phyloP scores from a whole-genome alignment of 805 yeast genomes.

The Barnettozyma californica region DNA sequence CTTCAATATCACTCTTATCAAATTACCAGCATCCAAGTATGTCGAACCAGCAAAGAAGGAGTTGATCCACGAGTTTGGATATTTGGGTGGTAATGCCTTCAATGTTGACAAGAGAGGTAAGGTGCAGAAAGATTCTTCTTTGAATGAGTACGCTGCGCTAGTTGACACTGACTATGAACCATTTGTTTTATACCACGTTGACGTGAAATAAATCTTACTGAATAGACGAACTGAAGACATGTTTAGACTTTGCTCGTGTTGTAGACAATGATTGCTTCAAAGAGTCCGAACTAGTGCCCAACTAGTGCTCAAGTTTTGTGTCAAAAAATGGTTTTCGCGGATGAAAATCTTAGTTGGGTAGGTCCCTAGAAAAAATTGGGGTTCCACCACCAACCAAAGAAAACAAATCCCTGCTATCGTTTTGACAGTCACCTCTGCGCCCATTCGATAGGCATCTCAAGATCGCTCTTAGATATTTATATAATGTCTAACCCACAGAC shows the following conservation, averaged over 20 bases:
- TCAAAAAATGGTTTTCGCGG: background rate
- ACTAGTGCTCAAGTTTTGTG: background rate
- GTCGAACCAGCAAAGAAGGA: constrained; percentile 59
- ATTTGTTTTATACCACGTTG: constrained; percentile 74
- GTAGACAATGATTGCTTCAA: too few relatives aligned
- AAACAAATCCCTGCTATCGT: background rate
- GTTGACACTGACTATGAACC: constrained; percentile 97
- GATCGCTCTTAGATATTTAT: background rate
- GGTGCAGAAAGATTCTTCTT: constrained; percentile 54
- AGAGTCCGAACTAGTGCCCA: too few relatives aligned
- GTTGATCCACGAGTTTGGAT: constrained; percentile 73
- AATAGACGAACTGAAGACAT: background rate
- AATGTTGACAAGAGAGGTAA: constrained; percentile 61
- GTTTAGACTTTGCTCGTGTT: background rate
- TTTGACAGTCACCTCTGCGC: background rate
- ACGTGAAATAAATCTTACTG: constrained; percentile 27
- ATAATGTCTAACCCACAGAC: background rate
- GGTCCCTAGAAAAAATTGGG: background rate
- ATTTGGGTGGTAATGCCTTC: constrained; percentile 88
- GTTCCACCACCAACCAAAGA: background rate
- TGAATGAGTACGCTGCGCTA: constrained; percentile 84
- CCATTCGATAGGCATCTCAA: background rate
- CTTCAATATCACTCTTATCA: constrained; percentile 51
- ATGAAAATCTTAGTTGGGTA: background rate
- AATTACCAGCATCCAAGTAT: constrained; percentile 39